A percentile compares a stretch with the other conserved stretches of the same genome.
phyloP scores from a whole-genome alignment of 1,139 yeast species.

The Candida tetrigidarum region DNA sequence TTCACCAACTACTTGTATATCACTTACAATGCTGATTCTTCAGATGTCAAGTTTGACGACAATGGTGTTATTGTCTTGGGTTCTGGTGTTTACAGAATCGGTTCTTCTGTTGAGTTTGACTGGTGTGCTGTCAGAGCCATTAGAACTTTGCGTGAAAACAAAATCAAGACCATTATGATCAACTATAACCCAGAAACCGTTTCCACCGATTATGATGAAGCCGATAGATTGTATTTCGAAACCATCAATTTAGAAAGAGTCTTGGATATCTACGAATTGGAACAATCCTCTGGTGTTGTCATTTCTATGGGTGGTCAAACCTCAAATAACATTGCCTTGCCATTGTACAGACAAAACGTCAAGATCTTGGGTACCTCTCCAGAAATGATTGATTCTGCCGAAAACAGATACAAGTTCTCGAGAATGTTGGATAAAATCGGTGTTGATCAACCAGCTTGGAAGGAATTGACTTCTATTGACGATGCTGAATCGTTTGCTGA shows the following conservation, averaged over 20 bases:
- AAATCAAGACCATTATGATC: conserved; percentile 92
- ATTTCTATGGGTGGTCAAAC: conserved; percentile 98
- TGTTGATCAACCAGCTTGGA: conserved; percentile 98
- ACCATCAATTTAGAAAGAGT: conserved; percentile 95
- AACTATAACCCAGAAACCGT: conserved; percentile 99
- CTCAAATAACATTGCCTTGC: conserved; percentile 94
- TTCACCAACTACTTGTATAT: conserved; percentile 94
- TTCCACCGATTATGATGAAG: conserved; percentile 98
- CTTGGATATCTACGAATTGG: conserved; percentile 95
- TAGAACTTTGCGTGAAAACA: conserved; percentile 86
- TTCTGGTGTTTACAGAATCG: conserved; percentile 98
- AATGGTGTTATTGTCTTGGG: conserved; percentile 95
- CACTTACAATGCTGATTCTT: conserved; percentile 88
- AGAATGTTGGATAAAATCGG: conserved; percentile 88
- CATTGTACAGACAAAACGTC: conserved; percentile 82
- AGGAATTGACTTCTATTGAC: conserved; percentile 82
- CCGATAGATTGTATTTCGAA: conserved; percentile 94
- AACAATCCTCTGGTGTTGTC: conserved; percentile 86
- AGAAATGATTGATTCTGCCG: conserved; percentile 94
- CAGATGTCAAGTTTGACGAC: conserved; percentile 85
- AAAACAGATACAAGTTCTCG: conserved; percentile 97
- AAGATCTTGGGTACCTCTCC: conserved; percentile 94
- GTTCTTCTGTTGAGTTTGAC: conserved; percentile 98
- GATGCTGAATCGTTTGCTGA: conserved; percentile 89
- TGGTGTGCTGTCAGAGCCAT: conserved; percentile 99